Percentiles rank a stretch among this genome's conserved stretches.
Conservation (phyloP, 1,284 basidiomycete genomes). For the Marasmius oreades region DNA sequence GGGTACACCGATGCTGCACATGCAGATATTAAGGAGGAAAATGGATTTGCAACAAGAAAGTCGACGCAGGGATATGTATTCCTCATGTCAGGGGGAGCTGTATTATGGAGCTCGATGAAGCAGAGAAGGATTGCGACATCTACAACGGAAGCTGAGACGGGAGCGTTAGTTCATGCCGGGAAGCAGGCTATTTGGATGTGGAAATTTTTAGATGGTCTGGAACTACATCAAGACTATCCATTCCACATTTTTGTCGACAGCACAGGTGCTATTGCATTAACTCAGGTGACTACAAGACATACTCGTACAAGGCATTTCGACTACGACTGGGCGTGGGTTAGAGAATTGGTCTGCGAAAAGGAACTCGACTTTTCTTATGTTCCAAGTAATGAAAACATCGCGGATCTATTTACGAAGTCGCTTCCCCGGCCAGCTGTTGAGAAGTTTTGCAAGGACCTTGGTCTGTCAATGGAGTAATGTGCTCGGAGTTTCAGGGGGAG, state of each 20-base stretch:
- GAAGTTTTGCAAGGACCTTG: no score
- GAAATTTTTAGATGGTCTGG: conserved; percentile 6
- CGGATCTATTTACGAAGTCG: neutral
- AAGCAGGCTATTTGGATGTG: no score
- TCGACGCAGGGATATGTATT: conserved; percentile 31
- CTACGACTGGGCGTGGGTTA: no score
- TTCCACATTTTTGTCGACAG: neutral
- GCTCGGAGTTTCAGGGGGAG: no score
- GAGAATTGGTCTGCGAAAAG: no score
- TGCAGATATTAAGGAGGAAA: conserved; percentile 25
- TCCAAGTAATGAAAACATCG: neutral
- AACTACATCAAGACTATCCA: neutral
- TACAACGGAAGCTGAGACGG: no score
- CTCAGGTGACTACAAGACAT: neutral
- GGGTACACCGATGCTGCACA: conserved; percentile 15
- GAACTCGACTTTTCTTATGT: no score
- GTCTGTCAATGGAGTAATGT: no score
- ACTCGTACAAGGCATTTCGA: neutral
- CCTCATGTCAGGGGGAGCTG: conserved; percentile 20
- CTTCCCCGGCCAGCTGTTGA: no score
- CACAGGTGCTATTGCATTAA: neutral
- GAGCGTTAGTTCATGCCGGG: conserved; percentile 19
- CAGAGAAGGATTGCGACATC: no score
- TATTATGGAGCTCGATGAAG: conserved; percentile 19
- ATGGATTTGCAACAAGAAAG: conserved; percentile 16